Conservation (phyloP, 2,329 filamentous ascomycete genomes). For the Stagonosporopsis cucurbitacearum region DNA sequence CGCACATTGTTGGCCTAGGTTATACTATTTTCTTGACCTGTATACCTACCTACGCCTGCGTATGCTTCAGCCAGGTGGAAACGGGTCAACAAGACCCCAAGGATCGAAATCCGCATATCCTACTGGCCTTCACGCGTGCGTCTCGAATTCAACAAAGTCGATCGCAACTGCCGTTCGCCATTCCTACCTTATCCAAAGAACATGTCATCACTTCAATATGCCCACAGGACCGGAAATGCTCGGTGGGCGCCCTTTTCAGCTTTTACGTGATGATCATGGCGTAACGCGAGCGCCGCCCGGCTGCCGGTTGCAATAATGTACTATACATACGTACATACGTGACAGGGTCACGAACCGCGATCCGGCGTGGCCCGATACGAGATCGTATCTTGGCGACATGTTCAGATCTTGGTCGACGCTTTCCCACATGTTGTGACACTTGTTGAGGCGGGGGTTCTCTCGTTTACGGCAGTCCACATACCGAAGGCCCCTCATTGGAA, state of each 20-base stretch:
- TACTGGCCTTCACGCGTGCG: not conserved
- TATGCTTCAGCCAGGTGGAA: no score
- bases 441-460: not conserved
- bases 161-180: not conserved
- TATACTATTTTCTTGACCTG: no score
- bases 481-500: not conserved
- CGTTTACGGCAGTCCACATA: not conserved
- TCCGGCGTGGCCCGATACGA: constrained; percentile 7
- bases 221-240: not conserved
- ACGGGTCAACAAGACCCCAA: no score
- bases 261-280: not conserved
- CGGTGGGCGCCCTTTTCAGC: not conserved
- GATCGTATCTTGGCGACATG: constrained; percentile 12
- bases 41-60: no score
- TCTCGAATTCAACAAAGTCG: not conserved
- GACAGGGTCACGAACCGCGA: not conserved
- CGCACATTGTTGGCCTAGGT: no score
- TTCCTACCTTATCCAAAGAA: no score
- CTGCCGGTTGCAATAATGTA: no score
- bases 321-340: no score
- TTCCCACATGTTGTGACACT: not conserved
- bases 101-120: no score
- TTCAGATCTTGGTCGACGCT: constrained; percentile 1
- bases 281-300: not conserved
- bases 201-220: no score